Evolutionary conservation across 768 basidiomycete species (phyloP).

Genomic region (Amanita pallidorosea): DNA sequence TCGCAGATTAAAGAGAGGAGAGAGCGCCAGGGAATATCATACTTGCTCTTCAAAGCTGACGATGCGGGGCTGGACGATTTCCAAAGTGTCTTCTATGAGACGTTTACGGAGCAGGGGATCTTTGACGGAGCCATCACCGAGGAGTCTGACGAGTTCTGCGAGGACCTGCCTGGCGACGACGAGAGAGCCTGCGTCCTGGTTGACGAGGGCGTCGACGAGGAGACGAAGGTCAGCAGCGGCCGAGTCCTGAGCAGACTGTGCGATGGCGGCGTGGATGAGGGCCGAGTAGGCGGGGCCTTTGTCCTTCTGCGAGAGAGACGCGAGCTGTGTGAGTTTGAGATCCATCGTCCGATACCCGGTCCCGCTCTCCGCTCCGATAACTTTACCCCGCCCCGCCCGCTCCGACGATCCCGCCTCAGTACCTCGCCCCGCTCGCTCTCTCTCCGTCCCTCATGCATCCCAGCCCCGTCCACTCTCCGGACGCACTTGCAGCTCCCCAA

Average conservation of each 20-base stretch:
- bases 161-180: slow-evolving; percentile 86
- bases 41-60: slow-evolving; percentile 97
- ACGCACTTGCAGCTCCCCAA: slow-evolving; percentile 4
- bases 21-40: slow-evolving; percentile 12
- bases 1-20: slow-evolving; percentile 2
- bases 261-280: slow-evolving; percentile 57
- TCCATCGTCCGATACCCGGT: slow-evolving; percentile 54
- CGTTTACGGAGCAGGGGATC: slow-evolving; percentile 51
- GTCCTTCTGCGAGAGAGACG: slow-evolving; percentile 69
- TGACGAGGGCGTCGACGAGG: slow-evolving; percentile 73
- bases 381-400: slow-evolving; percentile 29
- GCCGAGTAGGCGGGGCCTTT: slow-evolving; percentile 67
- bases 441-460: slow-evolving; percentile 18
- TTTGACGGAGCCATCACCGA: slow-evolving; percentile 45
- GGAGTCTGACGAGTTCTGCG: slow-evolving; percentile 67
- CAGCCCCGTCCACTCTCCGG: slow-evolving; percentile 3
- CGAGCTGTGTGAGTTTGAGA: slow-evolving; percentile 48
- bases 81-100: slow-evolving; percentile 67
- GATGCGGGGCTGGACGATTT: slow-evolving; percentile 61
- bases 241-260: slow-evolving; percentile 32
- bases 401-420: slow-evolving; percentile 21
- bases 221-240: slow-evolving; percentile 50
- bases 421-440: slow-evolving; percentile 35
- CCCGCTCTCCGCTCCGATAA: slow-evolving; percentile 35
- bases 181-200: slow-evolving; percentile 71